Percentiles rank a stretch among this genome's conserved stretches.
These are phyloP conservation scores for Solioccasus polychromus DNA, from an alignment of 768 basidiomycete species.

Conservation along the genomic window DNA sequence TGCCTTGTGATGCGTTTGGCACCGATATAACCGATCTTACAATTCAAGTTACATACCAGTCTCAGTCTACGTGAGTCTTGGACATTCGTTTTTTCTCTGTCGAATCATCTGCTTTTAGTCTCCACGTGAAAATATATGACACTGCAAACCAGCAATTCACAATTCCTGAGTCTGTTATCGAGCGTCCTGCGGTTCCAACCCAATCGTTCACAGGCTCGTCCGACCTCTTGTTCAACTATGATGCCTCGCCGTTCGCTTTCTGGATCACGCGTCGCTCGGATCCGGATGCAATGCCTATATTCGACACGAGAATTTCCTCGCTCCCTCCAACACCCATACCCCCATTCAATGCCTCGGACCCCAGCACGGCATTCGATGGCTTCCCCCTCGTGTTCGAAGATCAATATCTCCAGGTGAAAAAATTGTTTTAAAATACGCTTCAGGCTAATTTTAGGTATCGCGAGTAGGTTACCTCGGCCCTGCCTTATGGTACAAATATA, in stretches of 20 bases:
- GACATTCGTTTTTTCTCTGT: neutral
- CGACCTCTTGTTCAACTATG: conserved; percentile 67
- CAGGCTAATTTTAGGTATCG: neutral
- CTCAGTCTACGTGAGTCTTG: conserved; percentile 41
- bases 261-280: conserved; percentile 71
- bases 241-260: conserved; percentile 65
- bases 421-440: neutral
- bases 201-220: conserved; percentile 38
- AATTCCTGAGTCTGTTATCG: conserved; percentile 51
- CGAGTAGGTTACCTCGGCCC: conserved; percentile 57
- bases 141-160: conserved; percentile 58
- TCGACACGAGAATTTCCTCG: conserved; percentile 64
- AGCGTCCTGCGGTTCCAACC: conserved; percentile 37
- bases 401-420: conserved; percentile 63
- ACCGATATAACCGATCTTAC: conserved; percentile 54
- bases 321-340: conserved; percentile 56
- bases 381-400: conserved; percentile 78
- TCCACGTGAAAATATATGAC: conserved; percentile 68
- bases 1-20: conserved; percentile 65
- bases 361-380: conserved; percentile 54
- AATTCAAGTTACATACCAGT: conserved; percentile 68
- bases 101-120: conserved; percentile 33
- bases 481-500: conserved; percentile 65
- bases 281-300: conserved; percentile 52
- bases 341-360: conserved; percentile 46